These are phyloP conservation scores for Teratosphaeria destructans DNA, from an alignment of 2,329 filamentous ascomycete genomes.

Conservation along the genomic window DNA sequence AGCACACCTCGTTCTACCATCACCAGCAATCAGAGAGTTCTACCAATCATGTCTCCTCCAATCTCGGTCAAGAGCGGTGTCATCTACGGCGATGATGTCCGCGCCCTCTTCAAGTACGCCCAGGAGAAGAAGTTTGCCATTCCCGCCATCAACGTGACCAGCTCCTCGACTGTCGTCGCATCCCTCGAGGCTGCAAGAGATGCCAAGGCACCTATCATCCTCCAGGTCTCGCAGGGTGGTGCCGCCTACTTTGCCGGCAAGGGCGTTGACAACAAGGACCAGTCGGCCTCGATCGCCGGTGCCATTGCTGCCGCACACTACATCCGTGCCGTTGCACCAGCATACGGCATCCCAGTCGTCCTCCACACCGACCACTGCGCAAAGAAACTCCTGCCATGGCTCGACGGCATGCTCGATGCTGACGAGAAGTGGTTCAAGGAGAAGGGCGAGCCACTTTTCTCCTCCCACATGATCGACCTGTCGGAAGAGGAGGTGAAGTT, in stretches of 20 bases:
- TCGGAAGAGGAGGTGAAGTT: constrained; percentile 82
- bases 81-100: constrained; percentile 18
- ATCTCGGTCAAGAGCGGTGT: constrained; percentile 1
- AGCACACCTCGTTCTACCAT: not conserved
- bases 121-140: constrained; percentile 82
- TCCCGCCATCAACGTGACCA: constrained; percentile 69
- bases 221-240: constrained; percentile 89
- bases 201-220: constrained; percentile 79
- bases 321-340: constrained; percentile 76
- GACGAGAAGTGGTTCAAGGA: constrained; percentile 94
- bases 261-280: constrained; percentile 73
- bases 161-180: constrained; percentile 75
- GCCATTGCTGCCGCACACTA: constrained; percentile 84
- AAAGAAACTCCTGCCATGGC: constrained; percentile 98
- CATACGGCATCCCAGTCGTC: constrained; percentile 82
- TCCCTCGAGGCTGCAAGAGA: constrained; percentile 91
- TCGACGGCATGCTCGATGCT: constrained; percentile 89
- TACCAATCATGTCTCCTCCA: not conserved
- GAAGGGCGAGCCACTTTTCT: constrained; percentile 86
- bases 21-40: not conserved
- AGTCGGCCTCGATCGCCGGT: constrained; percentile 81
- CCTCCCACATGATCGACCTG: constrained; percentile 96
- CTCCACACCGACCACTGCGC: constrained; percentile 98
- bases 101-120: constrained; percentile 72
- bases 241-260: constrained; percentile 51